Evolutionary conservation across 2,329 filamentous ascomycete species (phyloP).

Genomic region (Epichloe amarillans): DNA sequence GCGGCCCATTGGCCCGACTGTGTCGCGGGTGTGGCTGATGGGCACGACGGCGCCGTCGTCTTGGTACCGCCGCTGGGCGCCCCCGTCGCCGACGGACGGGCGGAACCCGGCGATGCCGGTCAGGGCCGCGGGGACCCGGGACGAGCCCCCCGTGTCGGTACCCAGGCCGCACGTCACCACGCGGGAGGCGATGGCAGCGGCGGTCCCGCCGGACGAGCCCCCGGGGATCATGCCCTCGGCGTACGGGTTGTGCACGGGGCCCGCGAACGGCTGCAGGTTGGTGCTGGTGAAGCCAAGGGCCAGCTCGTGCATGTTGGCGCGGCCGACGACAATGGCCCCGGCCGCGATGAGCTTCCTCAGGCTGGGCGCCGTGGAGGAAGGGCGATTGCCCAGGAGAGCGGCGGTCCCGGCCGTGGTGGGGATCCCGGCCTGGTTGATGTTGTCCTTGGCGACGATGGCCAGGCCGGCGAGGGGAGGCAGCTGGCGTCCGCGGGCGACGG

Average conservation of each 20-base stretch:
- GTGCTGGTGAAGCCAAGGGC: slow-evolving; percentile 11
- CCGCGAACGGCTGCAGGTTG: slow-evolving; percentile 8
- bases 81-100: slow-evolving; percentile 9
- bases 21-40: slow-evolving; percentile 51
- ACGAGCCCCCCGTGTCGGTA: slow-evolving; percentile 12
- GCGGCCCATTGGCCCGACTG: slow-evolving; percentile 49
- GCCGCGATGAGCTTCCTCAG: slow-evolving; percentile 11
- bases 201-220: slow-evolving; percentile 11
- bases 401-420: slow-evolving; percentile 8
- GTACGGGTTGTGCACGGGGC: slow-evolving; percentile 9
- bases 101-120: slow-evolving; percentile 10
- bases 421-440: slow-evolving; percentile 9
- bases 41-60: slow-evolving; percentile 38
- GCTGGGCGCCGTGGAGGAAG: slow-evolving; percentile 8
- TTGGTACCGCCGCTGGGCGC: slow-evolving; percentile 6
- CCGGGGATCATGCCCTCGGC: slow-evolving; percentile 8
- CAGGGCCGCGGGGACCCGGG: slow-evolving; percentile 10
- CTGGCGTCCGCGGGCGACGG: slow-evolving; percentile 4
- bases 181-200: slow-evolving; percentile 9
- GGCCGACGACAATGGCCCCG: slow-evolving; percentile 24
- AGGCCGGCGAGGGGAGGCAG: slow-evolving; percentile 10
- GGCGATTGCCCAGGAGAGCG: slow-evolving; percentile 4
- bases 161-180: slow-evolving; percentile 11
- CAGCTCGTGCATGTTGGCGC: slow-evolving; percentile 37
- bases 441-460: slow-evolving; percentile 12